Evolutionary conservation across 169 alveolate species (phyloP).

Genomic region (Plasmodium gonderi): DNA sequence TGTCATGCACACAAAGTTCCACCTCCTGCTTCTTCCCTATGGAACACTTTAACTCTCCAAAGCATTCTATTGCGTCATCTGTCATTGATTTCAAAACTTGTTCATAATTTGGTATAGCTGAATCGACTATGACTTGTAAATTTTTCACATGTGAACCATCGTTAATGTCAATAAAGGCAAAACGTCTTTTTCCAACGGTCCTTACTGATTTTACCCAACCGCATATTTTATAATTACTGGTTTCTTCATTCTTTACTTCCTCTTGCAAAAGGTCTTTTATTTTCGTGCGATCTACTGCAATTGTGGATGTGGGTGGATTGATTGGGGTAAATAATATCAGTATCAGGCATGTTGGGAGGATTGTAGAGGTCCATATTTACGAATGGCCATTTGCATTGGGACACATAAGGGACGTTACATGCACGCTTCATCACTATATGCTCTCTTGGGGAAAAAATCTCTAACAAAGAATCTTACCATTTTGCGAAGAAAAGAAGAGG

Average conservation of each 20-base stretch:
- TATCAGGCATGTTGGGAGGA: background rate
- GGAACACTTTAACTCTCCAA: constrained; percentile 80
- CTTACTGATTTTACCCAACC: constrained; percentile 82
- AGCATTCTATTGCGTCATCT: constrained; percentile 88
- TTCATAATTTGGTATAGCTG: constrained; percentile 76
- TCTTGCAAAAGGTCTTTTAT: constrained; percentile 24
- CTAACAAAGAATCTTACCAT: background rate
- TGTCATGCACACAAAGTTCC: constrained; percentile 39
- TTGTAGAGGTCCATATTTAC: too few relatives aligned
- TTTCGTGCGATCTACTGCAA: constrained; percentile 41
- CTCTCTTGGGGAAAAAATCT: background rate
- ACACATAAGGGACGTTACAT: too few relatives aligned
- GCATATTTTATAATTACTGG: constrained; percentile 10
- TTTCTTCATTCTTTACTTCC: background rate
- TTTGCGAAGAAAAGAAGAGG: background rate
- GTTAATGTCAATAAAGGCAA: constrained; percentile 88
- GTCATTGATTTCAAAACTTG: constrained; percentile 80
- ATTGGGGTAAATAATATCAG: background rate
- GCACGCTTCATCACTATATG: too few relatives aligned
- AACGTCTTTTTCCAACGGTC: constrained; percentile 85
- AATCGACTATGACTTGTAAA: constrained; percentile 86
- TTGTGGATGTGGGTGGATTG: too few relatives aligned
- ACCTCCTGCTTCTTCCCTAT: constrained; percentile 57
- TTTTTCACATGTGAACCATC: constrained; percentile 91
- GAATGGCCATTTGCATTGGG: too few relatives aligned